Evolutionary conservation across 176 grass and related monocot species (phyloP).

Genomic region (Eremochloa ophiuroides): DNA sequence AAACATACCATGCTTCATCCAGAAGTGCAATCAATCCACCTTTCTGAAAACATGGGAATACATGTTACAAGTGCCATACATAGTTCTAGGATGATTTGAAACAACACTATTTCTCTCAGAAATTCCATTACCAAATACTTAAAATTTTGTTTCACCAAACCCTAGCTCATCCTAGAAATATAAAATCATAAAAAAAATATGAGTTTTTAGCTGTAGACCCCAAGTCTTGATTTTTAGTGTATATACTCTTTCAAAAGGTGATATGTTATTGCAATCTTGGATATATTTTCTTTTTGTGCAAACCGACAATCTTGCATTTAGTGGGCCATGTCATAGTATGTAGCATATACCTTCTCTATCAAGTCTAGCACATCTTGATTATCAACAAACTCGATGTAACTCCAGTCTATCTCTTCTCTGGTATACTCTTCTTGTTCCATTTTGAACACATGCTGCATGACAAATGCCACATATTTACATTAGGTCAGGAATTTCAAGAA

Average conservation of each 20-base stretch:
- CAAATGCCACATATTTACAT: constrained; percentile 32
- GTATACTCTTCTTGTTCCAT: constrained; percentile 99
- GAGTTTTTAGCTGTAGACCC: not conserved
- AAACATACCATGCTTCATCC: constrained; percentile 98
- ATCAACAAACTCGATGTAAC: constrained; percentile 99
- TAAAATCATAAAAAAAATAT: not conserved
- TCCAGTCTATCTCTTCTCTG: constrained; percentile 98
- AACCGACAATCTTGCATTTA: not conserved
- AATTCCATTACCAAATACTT: constrained; percentile 14
- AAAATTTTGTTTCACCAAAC: not conserved
- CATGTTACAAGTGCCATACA: constrained; percentile 20
- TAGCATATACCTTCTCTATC: constrained; percentile 85
- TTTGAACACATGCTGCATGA: constrained; percentile 97
- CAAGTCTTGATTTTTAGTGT: constrained; percentile 16
- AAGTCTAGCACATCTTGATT: constrained; percentile 99
- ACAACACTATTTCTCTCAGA: not conserved
- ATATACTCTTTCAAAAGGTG: constrained; percentile 19
- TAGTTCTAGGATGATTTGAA: not conserved
- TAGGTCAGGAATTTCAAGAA: constrained; percentile 24
- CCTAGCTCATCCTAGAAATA: constrained; percentile 19
- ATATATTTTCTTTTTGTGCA: no score
- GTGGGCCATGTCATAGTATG: constrained; percentile 4
- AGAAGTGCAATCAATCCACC: constrained; percentile 96
- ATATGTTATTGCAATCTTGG: not conserved
- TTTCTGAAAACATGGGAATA: constrained; percentile 78